phyloP scores from a whole-genome alignment of 2,329 filamentous ascomycete species.

The Didymella segeticola region DNA sequence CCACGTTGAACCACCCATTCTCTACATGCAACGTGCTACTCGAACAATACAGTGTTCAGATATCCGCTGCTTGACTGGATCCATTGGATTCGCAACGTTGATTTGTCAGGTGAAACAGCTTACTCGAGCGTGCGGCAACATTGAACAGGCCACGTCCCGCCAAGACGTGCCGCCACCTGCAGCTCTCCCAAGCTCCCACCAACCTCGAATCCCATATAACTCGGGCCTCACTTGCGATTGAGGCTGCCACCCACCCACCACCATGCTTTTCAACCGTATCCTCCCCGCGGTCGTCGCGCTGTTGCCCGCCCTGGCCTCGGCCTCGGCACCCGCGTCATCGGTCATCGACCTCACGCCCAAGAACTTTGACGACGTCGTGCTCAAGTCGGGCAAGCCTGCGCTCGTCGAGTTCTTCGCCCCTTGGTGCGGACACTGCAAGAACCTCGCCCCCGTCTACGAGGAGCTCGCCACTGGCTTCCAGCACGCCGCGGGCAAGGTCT shows the following conservation, averaged over 20 bases:
- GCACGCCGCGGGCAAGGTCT: conserved; percentile 75
- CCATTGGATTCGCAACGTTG: conserved; percentile 1
- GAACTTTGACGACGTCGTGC: conserved; percentile 91
- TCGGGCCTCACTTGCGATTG: conserved; percentile 26
- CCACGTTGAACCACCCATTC: not conserved
- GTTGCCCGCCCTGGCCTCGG: conserved; percentile 56
- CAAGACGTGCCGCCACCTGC: conserved; percentile 32
- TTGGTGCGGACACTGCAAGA: conserved; percentile 99
- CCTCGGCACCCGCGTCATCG: conserved; percentile 76
- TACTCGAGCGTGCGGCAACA: conserved; percentile 7
- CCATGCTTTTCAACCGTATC: conserved; percentile 44
- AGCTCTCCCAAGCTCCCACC: conserved; percentile 22
- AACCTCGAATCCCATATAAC: conserved; percentile 21
- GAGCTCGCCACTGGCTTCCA: conserved; percentile 81
- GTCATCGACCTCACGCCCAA: conserved; percentile 87
- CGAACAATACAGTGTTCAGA: no score
- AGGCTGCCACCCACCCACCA: conserved; percentile 25
- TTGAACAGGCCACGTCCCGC: conserved; percentile 42
- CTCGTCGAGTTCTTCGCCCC: conserved; percentile 98
- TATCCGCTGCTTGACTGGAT: not conserved
- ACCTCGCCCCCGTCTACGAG: conserved; percentile 90
- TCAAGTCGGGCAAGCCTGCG: conserved; percentile 91
- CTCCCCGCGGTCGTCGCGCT: conserved; percentile 43
- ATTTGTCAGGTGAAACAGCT: conserved; percentile 38
- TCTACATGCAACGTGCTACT: no score